These are phyloP conservation scores for Claviceps purpurea DNA, from an alignment of 2,329 filamentous ascomycete genomes.

Conservation along the genomic window DNA sequence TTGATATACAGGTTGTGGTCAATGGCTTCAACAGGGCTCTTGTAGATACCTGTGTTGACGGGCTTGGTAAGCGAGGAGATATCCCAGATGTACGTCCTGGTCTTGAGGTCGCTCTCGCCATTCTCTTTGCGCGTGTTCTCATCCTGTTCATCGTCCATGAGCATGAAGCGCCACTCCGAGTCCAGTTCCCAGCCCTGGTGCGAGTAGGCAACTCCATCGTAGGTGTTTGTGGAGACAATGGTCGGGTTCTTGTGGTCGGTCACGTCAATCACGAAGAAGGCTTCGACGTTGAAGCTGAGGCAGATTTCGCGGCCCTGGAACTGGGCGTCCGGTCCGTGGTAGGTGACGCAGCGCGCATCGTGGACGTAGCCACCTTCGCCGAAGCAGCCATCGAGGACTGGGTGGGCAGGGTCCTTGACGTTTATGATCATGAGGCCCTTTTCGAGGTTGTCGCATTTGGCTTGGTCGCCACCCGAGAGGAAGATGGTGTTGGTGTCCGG, in stretches of 20 bases:
- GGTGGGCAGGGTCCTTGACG: slow-evolving; percentile 35
- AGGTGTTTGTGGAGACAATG: slow-evolving; percentile 37
- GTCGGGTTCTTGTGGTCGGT: slow-evolving; percentile 30
- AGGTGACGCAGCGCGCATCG: slow-evolving; percentile 39
- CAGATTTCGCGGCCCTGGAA: slow-evolving; percentile 32
- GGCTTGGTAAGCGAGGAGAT: slow-evolving; percentile 26
- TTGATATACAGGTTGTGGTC: slow-evolving; percentile 34
- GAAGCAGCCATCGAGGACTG: slow-evolving; percentile 35
- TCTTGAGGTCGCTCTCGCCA: slow-evolving; percentile 17
- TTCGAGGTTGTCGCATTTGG: slow-evolving; percentile 20
- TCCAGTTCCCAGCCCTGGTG: slow-evolving; percentile 42
- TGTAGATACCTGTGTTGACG: slow-evolving; percentile 25
- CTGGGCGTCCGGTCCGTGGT: slow-evolving; percentile 31
- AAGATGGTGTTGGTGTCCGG: slow-evolving; percentile 26
- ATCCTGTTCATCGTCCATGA: slow-evolving; percentile 41
- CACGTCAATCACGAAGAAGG: slow-evolving; percentile 29
- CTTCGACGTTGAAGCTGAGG: slow-evolving; percentile 38
- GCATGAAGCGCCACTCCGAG: slow-evolving; percentile 25
- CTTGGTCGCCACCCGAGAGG: slow-evolving; percentile 25
- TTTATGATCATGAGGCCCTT: slow-evolving; percentile 42
- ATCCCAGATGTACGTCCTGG: slow-evolving; percentile 36
- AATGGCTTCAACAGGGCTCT: slow-evolving; percentile 23
- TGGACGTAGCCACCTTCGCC: slow-evolving; percentile 37
- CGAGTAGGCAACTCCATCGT: slow-evolving; percentile 37
- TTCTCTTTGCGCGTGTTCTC: slow-evolving; percentile 27